Evolutionary conservation across 2,329 filamentous ascomycete species (phyloP).

Genomic region (Hypoxylon sp.): DNA sequence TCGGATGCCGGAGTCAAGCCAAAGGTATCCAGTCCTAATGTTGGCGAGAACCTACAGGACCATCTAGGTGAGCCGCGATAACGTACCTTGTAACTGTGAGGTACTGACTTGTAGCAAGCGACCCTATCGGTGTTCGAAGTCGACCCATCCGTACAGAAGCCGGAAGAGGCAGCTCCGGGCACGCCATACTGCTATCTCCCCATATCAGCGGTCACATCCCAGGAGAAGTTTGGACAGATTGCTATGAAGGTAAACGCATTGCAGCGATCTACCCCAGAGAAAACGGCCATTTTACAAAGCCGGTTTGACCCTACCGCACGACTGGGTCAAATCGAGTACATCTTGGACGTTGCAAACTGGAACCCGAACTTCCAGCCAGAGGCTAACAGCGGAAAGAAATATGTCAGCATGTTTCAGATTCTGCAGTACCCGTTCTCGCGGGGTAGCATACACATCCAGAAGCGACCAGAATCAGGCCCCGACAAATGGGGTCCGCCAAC

Average conservation of each 20-base stretch:
- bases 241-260: background rate
- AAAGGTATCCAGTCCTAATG: slow-evolving; percentile 6
- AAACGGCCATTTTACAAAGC: slow-evolving; percentile 2
- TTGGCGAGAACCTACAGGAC: slow-evolving; percentile 13
- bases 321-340: slow-evolving; percentile 14
- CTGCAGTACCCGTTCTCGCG: slow-evolving; percentile 16
- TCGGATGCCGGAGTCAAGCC: slow-evolving; percentile 58
- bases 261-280: background rate
- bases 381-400: slow-evolving; percentile 3
- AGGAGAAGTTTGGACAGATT: background rate
- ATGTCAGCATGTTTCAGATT: slow-evolving; percentile 1
- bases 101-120: slow-evolving; percentile 15
- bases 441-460: slow-evolving; percentile 12
- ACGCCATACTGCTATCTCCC: slow-evolving; percentile 59
- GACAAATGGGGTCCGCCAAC: background rate
- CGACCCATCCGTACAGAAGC: slow-evolving; percentile 58
- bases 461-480: background rate
- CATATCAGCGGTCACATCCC: background rate
- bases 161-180: slow-evolving; percentile 51
- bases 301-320: background rate
- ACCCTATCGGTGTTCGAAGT: slow-evolving; percentile 61
- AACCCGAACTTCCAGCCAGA: slow-evolving; percentile 6
- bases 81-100: too few species aligned
- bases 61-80: background rate
- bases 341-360: slow-evolving; percentile 10